Base-by-base conservation (phyloP, 306 rosid species). In the Cicer yamashitae region DNA sequence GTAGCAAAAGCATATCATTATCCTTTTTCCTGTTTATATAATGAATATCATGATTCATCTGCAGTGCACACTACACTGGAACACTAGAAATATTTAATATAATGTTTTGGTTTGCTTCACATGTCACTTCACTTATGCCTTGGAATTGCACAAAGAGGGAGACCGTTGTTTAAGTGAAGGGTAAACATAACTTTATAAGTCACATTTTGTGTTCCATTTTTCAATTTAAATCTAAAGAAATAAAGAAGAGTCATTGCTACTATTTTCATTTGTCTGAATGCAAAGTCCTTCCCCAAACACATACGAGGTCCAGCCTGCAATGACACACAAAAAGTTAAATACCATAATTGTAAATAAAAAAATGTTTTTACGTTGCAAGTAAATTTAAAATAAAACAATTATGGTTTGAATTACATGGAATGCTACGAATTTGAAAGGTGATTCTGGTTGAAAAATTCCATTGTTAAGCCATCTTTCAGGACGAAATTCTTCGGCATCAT, bases 231-330 rank as follows among this genome's bases (percentile, higher is more conserved):
- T 60, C 44, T 81, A 70, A 90, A 93, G 84, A 80, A 87, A 11
- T 12, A 83, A 68, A 90, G 76, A 71, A 90, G 88, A 44, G 96
- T 54, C 50, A 83, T 81, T 6, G 91, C 81, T 37, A 87, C 58
- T 53, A 89, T 90, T 82, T 93, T 93, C 96, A 90, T 93, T 82
- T 90, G 94, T 74, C 86, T 87, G 75, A 88, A 90, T 6, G 93
- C 89, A 59, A 92, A 90, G 41, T 92, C 96, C 79, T 87, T 92
- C 48, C 97, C 92, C 17, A 90, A 85, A 53, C 96, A 90, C 0
- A 84, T 86, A 10, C 90, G 84, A 7, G 93, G 96, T n/a, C 96
- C 93, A 45, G 79, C 98, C 98, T 92, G 77, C 75, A 85, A 71
- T 41, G 0, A 63, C 15, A 70, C 15, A 47, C 1, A 37, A 20